A percentile compares a stretch with the other conserved stretches of the same genome.
phyloP scores from a whole-genome alignment of 2,329 filamentous ascomycete genomes.

The Ascocoryne sarcoides region DNA sequence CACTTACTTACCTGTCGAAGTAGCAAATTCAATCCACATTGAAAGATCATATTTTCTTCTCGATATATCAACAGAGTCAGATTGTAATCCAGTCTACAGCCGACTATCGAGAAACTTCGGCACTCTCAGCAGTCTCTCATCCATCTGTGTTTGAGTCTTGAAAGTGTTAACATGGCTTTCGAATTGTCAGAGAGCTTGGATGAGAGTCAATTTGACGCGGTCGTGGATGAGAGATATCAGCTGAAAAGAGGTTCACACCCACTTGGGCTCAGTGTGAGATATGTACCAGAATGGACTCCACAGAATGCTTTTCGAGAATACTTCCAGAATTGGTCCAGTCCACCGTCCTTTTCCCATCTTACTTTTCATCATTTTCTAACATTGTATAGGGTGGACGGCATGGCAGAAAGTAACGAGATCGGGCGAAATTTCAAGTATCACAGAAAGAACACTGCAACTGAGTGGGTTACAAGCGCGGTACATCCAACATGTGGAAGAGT shows the following conservation, averaged over 20 bases:
- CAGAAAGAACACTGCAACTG: slow-evolving; percentile 1
- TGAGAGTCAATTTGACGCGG: too few species aligned
- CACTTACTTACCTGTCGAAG: too few species aligned
- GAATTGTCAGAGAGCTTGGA: too few species aligned
- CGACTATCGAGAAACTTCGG: too few species aligned
- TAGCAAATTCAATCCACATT: too few species aligned
- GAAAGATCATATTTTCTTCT: too few species aligned
- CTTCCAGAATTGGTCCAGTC: slow-evolving; percentile 13
- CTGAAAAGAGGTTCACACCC: slow-evolving; percentile 4
- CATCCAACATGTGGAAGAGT: slow-evolving; percentile 1
- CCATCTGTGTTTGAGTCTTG: too few species aligned
- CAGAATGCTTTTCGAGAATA: slow-evolving; percentile 14
- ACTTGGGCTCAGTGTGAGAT: slow-evolving; percentile 4
- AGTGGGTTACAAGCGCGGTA: slow-evolving; percentile 7
- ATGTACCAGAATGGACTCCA: slow-evolving; percentile 6
- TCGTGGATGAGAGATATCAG: too few species aligned
- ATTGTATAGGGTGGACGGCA: slow-evolving; percentile 12
- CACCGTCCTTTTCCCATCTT: not conserved
- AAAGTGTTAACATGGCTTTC: too few species aligned
- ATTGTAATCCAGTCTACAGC: too few species aligned
- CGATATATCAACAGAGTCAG: too few species aligned
- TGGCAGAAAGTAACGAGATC: slow-evolving; percentile 3
- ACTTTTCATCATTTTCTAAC: not conserved
- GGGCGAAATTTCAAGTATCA: slow-evolving; percentile 3
- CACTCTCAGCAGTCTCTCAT: too few species aligned